Evolutionary conservation across 257 asterid species (phyloP).

Genomic region (Nicotiana benthamiana): DNA sequence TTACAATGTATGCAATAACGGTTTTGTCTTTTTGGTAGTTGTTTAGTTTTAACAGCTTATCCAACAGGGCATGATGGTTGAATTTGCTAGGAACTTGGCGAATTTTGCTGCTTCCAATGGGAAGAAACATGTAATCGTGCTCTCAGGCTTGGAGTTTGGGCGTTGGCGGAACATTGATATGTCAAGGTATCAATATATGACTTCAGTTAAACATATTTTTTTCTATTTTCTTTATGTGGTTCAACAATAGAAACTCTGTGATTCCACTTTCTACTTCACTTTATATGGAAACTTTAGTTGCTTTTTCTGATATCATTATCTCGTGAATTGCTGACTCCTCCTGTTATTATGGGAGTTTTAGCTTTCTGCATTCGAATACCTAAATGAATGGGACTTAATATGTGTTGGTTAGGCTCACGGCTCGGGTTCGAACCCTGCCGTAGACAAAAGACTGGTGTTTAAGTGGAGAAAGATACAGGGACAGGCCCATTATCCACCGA

Average conservation of each 20-base stretch:
- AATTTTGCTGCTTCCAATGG: conserved; percentile 64
- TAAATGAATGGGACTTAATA: not conserved
- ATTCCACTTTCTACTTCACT: not conserved
- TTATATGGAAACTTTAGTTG: not conserved
- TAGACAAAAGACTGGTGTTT: no score
- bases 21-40: not conserved
- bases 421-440: no score
- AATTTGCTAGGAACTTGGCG: conserved; percentile 79
- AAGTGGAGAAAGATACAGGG: no score
- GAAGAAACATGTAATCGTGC: conserved; percentile 59
- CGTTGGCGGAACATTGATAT: conserved; percentile 69
- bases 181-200: conserved; percentile 48
- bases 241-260: not conserved
- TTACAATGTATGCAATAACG: not conserved
- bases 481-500: no score
- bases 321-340: not conserved
- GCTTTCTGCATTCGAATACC: not conserved
- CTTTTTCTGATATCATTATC: not conserved
- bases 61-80: conserved; percentile 83
- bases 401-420: not conserved
- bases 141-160: conserved; percentile 93
- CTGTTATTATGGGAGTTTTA: not conserved
- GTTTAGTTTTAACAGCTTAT: conserved; percentile 12
- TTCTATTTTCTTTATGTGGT: not conserved
- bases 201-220: not conserved